A percentile compares a stretch with the other conserved stretches of the same genome.
Evolutionary conservation across 2,329 filamentous ascomycete genomes (phyloP).

Genomic region (Alternaria sp.): DNA sequence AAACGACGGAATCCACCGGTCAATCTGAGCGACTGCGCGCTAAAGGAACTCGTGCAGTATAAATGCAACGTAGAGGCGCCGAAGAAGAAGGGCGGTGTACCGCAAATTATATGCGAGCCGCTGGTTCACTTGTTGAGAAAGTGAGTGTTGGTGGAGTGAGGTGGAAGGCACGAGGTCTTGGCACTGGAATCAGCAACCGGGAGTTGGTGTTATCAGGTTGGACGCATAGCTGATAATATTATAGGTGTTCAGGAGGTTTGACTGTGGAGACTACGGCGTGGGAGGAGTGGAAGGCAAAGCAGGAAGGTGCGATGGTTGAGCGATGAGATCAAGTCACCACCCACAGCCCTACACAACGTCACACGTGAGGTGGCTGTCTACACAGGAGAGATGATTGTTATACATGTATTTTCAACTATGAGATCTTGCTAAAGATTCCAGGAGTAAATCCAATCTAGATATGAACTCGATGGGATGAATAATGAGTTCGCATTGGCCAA

Average conservation of each 20-base stretch:
- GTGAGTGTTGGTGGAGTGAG: conserved; percentile 50
- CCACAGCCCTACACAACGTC: background rate
- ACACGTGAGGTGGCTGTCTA: background rate
- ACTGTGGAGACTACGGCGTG: conserved; percentile 68
- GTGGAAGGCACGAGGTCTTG: conserved; percentile 2
- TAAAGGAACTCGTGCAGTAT: conserved; percentile 68
- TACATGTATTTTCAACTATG: background rate
- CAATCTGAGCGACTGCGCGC: conserved; percentile 60
- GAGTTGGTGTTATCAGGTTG: background rate
- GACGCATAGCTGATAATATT: background rate
- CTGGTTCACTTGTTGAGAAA: conserved; percentile 64
- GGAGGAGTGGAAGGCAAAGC: conserved; percentile 55
- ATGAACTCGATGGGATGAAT: conserved; percentile 3
- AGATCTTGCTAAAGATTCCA: background rate
- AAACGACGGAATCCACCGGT: conserved; percentile 61
- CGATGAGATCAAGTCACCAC: background rate
- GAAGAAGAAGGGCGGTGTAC: conserved; percentile 43
- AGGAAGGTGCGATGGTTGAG: conserved; percentile 6
- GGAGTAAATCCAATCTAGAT: background rate
- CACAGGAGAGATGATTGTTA: background rate
- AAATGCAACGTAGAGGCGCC: conserved; percentile 61
- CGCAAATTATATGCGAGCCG: conserved; percentile 60
- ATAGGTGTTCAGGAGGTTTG: conserved; percentile 60
- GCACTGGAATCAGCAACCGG: conserved; percentile 1
- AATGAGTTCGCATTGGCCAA: background rate